Base-by-base conservation (phyloP, 208 protist species). In the Blastocrithidia nonstop region DNA sequence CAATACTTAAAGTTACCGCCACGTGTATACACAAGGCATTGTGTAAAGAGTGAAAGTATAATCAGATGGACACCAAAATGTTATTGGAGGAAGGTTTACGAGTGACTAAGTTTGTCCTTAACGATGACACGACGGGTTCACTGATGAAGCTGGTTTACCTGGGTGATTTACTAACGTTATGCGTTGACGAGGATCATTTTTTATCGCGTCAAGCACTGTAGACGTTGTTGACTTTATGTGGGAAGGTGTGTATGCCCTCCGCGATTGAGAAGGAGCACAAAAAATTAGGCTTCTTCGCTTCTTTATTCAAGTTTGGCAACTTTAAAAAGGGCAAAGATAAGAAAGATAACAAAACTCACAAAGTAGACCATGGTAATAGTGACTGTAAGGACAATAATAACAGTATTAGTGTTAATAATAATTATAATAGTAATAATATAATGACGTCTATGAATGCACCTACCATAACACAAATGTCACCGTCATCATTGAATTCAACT, bases 21-120 rank as follows among this genome's bases (percentile, higher is more conserved):
- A 45, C 55, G 32, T 57, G 58, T 0, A 62, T 87, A 20, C 67
- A 85, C 38, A 45, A 45, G 15, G 67, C 71, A n/a, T 50, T 86
- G 33, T 61, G 54, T 33, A 46, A 32, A 7, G 61, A 78, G 45
- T 86, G 76, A 75, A 43, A 33, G 23, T 83, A 70, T 38, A 46
- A 16, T 7, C 65, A 71, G 23, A 58, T 47, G 17, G 66, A 77
- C 59, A 69, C 55, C 36, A 47, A 45, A 23, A 61, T 61, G 21
- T 58, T 93, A 26, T 40, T 79, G 1, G 78, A 93, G 50, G 83
- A 93, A 48, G 71, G 70, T 8, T 50, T 88, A 36, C 67, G 78
- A 11, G 57, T 75, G n/a, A 81, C 83, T 62, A 71, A 70, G 5
- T 93, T 93, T 45, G 54, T 88, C 21, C 72, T 43, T 11, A 66